Percentiles rank a stretch among this genome's conserved stretches.
These are phyloP conservation scores for Pulicaria dysenterica DNA, from an alignment of 129 eudicot species.

Conservation along the genomic window DNA sequence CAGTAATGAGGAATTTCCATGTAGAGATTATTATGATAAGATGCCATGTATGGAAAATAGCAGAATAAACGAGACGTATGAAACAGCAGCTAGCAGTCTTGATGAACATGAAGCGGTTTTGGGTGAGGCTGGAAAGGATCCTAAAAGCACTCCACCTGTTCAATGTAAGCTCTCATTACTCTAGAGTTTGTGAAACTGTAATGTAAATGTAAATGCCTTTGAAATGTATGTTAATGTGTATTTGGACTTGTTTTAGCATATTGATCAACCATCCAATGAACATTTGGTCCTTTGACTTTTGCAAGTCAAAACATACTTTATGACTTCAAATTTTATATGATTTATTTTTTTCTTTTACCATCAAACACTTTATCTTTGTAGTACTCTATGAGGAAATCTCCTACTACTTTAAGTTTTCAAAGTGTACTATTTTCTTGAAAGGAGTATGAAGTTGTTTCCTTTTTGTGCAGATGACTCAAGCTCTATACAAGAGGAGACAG, in stretches of 20 bases:
- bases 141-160: slow-evolving; percentile 1
- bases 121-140: slow-evolving; percentile 21
- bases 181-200: neutral
- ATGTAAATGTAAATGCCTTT: neutral
- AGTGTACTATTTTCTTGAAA: neutral
- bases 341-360: neutral
- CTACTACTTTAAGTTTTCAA: slow-evolving; percentile 4
- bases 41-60: neutral
- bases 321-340: neutral
- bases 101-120: slow-evolving; percentile 22
- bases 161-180: slow-evolving; percentile 29
- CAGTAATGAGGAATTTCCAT: slow-evolving; percentile 8
- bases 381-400: neutral
- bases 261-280: slow-evolving; percentile 7
- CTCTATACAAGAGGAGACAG: slow-evolving; percentile 31
- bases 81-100: slow-evolving; percentile 12
- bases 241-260: slow-evolving; percentile 7
- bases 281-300: slow-evolving; percentile 17
- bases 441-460: slow-evolving; percentile 6
- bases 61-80: slow-evolving; percentile 12
- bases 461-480: slow-evolving; percentile 35
- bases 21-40: slow-evolving; percentile 7
- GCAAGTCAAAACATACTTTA: neutral
- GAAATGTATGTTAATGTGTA: neutral
- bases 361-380: neutral